Evolutionary conservation across 768 basidiomycete species (phyloP).

Genomic region (Lactarius psammicola): DNA sequence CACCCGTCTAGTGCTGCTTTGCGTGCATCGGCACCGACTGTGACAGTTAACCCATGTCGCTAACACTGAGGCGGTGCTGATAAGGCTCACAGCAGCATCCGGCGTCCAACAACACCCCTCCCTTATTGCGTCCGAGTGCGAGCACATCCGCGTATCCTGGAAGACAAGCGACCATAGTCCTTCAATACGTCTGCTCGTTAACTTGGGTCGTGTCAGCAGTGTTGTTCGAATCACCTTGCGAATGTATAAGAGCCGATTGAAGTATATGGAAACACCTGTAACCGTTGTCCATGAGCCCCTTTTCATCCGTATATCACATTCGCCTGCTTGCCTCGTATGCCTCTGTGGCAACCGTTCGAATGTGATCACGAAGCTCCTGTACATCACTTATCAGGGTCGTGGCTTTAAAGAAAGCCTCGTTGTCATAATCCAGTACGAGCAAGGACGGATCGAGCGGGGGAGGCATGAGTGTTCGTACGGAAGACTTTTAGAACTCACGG

Average conservation of each 20-base stretch:
- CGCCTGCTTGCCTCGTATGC: slow-evolving; percentile 12
- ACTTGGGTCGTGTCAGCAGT: background rate
- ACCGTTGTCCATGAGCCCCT: background rate
- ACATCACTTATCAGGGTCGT: slow-evolving; percentile 9
- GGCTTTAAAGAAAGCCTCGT: slow-evolving; percentile 15
- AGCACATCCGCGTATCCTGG: slow-evolving; percentile 37
- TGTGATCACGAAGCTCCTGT: slow-evolving; percentile 16
- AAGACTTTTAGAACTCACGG: background rate
- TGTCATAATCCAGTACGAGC: slow-evolving; percentile 13
- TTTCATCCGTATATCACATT: background rate
- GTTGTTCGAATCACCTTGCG: slow-evolving; percentile 25
- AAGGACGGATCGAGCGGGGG: slow-evolving; percentile 11
- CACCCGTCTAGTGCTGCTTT: slow-evolving; percentile 45
- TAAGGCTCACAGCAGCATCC: slow-evolving; percentile 45
- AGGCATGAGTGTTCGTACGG: slow-evolving; percentile 1
- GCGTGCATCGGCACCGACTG: slow-evolving; percentile 45
- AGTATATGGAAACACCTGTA: slow-evolving; percentile 35
- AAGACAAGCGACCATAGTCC: slow-evolving; percentile 31
- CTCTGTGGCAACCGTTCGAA: slow-evolving; percentile 13
- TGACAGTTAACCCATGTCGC: background rate
- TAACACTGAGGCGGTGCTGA: background rate
- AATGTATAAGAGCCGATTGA: slow-evolving; percentile 35
- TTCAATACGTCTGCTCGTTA: slow-evolving; percentile 11
- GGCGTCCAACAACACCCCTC: slow-evolving; percentile 44
- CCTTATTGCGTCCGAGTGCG: slow-evolving; percentile 36